Evolutionary conservation across 805 yeast genomes (phyloP).

Genomic region (Lipomyces oligophaga): DNA sequence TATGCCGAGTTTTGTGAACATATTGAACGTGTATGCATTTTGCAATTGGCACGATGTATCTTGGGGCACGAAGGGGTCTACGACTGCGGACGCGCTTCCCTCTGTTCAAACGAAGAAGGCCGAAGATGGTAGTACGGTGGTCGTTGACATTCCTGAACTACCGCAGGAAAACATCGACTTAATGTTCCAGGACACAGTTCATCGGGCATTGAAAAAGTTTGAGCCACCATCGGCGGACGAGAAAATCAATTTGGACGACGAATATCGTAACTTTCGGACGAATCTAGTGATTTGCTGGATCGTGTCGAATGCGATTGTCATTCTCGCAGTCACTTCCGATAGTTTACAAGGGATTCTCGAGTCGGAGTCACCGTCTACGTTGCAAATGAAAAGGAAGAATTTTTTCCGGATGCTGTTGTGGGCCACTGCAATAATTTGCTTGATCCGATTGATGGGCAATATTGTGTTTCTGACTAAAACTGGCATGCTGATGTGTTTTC

Average conservation of each 20-base stretch:
- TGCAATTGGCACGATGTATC: conserved; percentile 70
- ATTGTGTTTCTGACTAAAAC: conserved; percentile 43
- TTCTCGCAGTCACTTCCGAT: conserved; percentile 40
- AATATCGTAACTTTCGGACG: conserved; percentile 42
- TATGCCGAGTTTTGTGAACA: conserved; percentile 52
- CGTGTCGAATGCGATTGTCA: conserved; percentile 39
- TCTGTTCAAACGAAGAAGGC: conserved; percentile 46
- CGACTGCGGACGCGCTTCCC: conserved; percentile 51
- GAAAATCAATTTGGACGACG: conserved; percentile 36
- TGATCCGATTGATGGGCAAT: conserved; percentile 55
- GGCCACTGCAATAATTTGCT: conserved; percentile 59
- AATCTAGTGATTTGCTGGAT: conserved; percentile 42
- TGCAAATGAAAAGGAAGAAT: conserved; percentile 34
- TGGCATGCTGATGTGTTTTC: conserved; percentile 22
- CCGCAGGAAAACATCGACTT: conserved; percentile 52
- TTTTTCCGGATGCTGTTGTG: conserved; percentile 52
- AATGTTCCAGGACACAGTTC: conserved; percentile 46
- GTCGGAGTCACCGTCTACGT: conserved; percentile 24
- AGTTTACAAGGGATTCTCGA: conserved; percentile 32
- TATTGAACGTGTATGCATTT: conserved; percentile 62
- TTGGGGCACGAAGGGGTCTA: conserved; percentile 74
- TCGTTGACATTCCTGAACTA: conserved; percentile 49
- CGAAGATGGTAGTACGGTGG: conserved; percentile 52
- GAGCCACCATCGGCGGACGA: conserved; percentile 38
- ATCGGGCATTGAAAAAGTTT: conserved; percentile 52